phyloP scores from a whole-genome alignment of 176 grass and related monocot genomes.

The Paspalum notatum region DNA sequence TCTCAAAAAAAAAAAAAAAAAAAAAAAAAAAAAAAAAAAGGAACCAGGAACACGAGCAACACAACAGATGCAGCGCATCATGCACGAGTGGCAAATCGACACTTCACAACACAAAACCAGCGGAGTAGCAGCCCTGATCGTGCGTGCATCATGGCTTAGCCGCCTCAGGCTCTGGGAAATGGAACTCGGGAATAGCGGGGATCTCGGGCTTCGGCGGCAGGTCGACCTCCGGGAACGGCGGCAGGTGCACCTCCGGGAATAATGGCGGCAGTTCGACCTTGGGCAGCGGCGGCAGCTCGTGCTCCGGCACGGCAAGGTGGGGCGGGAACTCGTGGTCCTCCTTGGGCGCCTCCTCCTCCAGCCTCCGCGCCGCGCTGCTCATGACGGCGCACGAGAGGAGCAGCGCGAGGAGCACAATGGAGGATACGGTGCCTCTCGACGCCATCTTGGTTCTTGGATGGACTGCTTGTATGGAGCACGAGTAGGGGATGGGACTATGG shows the following conservation, averaged over 20 bases:
- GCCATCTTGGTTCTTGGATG: slow-evolving; percentile 18
- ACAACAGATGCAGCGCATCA: no score
- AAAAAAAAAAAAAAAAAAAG: no score
- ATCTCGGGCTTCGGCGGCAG: slow-evolving; percentile 9
- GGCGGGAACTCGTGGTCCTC: slow-evolving; percentile 12
- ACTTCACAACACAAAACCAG: no score
- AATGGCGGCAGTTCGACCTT: slow-evolving; percentile 43
- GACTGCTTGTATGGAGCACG: neutral
- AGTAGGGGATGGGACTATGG: neutral
- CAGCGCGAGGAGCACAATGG: neutral
- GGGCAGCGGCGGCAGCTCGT: slow-evolving; percentile 34
- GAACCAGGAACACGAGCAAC: no score
- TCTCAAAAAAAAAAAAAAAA: no score
- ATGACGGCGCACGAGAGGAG: slow-evolving; percentile 3
- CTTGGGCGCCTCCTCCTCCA: slow-evolving; percentile 18
- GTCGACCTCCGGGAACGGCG: neutral
- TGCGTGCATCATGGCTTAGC: slow-evolving; percentile 13
- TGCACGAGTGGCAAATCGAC: no score
- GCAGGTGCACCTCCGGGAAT: slow-evolving; percentile 31
- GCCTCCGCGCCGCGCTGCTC: slow-evolving; percentile 2
- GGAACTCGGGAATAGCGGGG: slow-evolving; percentile 27
- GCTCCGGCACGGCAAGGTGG: slow-evolving; percentile 21
- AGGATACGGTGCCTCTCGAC: neutral
- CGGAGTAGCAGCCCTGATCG: no score
- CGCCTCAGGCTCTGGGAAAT: slow-evolving; percentile 31